These are phyloP conservation scores for Excoecaria agallocha DNA, from an alignment of 345 rosid genomes.

Conservation along the genomic window DNA sequence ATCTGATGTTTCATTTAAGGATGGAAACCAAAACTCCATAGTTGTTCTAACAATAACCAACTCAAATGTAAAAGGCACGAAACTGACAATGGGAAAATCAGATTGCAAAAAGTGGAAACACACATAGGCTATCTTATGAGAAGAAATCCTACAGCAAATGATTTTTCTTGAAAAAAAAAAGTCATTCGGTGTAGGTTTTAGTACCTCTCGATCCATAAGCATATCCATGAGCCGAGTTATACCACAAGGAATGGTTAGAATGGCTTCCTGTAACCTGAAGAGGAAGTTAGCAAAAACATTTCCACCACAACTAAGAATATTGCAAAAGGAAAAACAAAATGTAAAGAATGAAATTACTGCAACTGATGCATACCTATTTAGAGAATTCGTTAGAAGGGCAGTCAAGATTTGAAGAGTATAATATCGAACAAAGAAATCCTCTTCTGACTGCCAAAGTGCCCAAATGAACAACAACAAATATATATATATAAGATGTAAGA, in stretches of 20 bases:
- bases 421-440: slow-evolving; percentile 92
- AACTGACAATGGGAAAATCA: background rate
- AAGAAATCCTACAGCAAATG: slow-evolving; percentile 3
- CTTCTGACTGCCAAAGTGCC: slow-evolving; percentile 68
- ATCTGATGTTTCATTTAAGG: background rate
- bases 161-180: no score
- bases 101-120: background rate
- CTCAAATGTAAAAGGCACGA: slow-evolving; percentile 4
- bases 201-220: slow-evolving; percentile 99
- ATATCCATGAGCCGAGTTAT: slow-evolving; percentile 97
- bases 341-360: slow-evolving; percentile 8
- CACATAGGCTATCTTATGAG: background rate
- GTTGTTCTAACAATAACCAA: background rate
- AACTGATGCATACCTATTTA: slow-evolving; percentile 59
- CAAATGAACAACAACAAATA: background rate
- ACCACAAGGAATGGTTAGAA: slow-evolving; percentile 93
- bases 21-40: background rate
- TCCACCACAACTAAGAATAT: slow-evolving; percentile 24
- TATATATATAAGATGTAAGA: no score
- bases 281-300: slow-evolving; percentile 41
- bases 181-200: slow-evolving; percentile 1
- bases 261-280: slow-evolving; percentile 98
- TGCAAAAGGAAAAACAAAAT: background rate
- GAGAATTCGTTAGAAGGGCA: slow-evolving; percentile 88
- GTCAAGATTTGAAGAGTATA: slow-evolving; percentile 94